Base-by-base conservation (phyloP, 352 stramenopile species). In the Phytophthora pini region DNA sequence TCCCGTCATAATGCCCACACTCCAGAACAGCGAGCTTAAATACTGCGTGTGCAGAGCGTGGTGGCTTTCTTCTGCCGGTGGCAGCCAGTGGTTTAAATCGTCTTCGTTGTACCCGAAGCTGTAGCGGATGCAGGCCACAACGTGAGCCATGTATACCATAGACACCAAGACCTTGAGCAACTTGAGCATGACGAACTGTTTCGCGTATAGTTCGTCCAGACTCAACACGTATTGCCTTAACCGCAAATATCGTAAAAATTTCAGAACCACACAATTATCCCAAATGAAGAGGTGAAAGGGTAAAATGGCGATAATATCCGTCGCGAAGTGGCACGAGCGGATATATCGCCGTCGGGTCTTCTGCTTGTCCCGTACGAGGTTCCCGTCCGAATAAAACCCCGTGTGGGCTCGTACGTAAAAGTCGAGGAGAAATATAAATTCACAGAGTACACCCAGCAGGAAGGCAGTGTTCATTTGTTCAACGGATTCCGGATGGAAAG, bases 151-250 rank as follows among this genome's bases (percentile, higher is more conserved):
- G 24, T 79, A 79, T 0, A 84, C 55, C 17, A 80, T 87, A 0
- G 72, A 69, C 1, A 88, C 26, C 7, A 93, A 31, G 38, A 91
- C 68, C 38, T 85, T 85, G 20, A 68, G 41, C 5, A 85, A 45
- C 44, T 85, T 88, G 17, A 88, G 29, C 6, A 72, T 4, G 11
- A 81, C 76, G 32, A 93, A 93, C 15, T 88, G 71, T 43, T 77
- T 85, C 6, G 84, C 80, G 51, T 91, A 89, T 8, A 91, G 54
- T 3, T 81, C 72, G 39, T 93, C 84, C 31, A 93, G 58, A 47
- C 69, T 79, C 1, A 68, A 65, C 5, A 91, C 57, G 46, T 84
- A 87, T 11, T 74, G 77, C 2, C 72, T 68, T 5, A 91, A 47
- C 3, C 74, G 69, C n/a, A 60, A 47, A 15, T 73, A 74, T 0